phyloP scores from a whole-genome alignment of 2,329 filamentous ascomycete species.

The Triangularia verruculosa region DNA sequence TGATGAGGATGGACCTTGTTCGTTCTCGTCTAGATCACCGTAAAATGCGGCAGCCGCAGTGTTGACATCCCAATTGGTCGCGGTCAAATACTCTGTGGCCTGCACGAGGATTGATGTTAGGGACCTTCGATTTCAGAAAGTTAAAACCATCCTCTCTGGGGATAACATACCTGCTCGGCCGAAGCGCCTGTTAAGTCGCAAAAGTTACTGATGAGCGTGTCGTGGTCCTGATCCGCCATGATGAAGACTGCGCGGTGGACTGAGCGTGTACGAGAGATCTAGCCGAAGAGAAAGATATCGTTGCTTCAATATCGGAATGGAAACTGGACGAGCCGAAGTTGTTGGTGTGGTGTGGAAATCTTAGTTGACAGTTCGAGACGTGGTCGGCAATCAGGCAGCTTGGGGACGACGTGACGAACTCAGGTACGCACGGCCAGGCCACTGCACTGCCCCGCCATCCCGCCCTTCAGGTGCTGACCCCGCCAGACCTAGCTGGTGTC shows the following conservation, averaged over 20 bases:
- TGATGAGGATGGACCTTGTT: conserved; percentile 43
- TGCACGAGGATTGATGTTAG: conserved; percentile 34
- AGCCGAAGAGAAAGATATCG: background rate
- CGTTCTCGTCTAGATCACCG: conserved; percentile 52
- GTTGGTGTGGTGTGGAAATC: background rate
- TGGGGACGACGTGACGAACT: conserved; percentile 1
- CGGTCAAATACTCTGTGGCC: conserved; percentile 65
- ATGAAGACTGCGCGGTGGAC: conserved; percentile 7
- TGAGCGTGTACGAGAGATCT: background rate
- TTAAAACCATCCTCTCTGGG: no score
- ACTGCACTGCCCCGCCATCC: background rate
- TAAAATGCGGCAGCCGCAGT: conserved; percentile 62
- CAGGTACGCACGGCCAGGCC: background rate
- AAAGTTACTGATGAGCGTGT: conserved; percentile 51
- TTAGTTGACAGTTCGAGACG: background rate
- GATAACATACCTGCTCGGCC: conserved; percentile 42
- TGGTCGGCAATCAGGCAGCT: conserved; percentile 20
- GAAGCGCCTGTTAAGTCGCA: conserved; percentile 53
- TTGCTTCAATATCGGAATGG: no score
- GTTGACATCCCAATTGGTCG: conserved; percentile 64
- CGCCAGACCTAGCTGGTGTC: background rate
- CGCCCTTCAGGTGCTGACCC: conserved; percentile 9
- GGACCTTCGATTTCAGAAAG: no score
- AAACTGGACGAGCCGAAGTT: background rate
- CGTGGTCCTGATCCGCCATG: conserved; percentile 44